Base-by-base conservation (phyloP, 129 eudicot genomes). In the Tagetes erecta region DNA sequence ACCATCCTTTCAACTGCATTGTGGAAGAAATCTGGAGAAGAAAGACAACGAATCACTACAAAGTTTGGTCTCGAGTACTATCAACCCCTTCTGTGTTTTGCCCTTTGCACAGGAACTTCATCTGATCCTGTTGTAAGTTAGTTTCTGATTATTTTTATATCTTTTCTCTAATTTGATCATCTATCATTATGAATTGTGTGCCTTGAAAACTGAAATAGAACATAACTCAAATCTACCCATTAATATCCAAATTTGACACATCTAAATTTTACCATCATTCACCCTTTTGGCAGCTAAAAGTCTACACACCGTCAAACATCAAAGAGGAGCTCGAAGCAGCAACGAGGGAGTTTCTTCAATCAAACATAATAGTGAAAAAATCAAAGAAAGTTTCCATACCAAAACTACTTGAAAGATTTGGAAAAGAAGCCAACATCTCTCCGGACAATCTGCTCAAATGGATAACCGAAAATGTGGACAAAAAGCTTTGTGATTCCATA, bases 91-190 rank as follows among this genome's bases (percentile, higher is more conserved):
- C 83, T 88, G 76, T 88, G 86, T 86, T 91, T 91, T 76, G 85
- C 97, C 53, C 92, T 91, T 41, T 91, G 97, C 75, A 88, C 87
- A 12, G 97, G 97, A 73, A 83, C 95, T 53, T 78, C 83, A 67
- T 91, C 97, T 64, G 97, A 91, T 81, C 97, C 97, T 34, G 76
- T 82, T 83, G 97, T 91, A 86, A 87, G 56, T 78, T 68, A 86
- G 60, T 76, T 68, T 70, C 46, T 50, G 27, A 59, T 64, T 76
- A 67, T 63, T 44, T 44, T 76, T 41, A 8, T 52, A 35, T 34
- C 39, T 67, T 7, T 44, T 44, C 49, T 20, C 27, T 20, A 20
- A 20, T 20, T 20, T 44, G 49, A 7, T 44, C 6, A 44, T 7
- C 8, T 44, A 7, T 44, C 9, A 44, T 44, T 44, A 44, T 20